These are phyloP conservation scores for Paramecium octaurelia DNA, from an alignment of 73 alveolate species.

Conservation along the genomic window DNA sequence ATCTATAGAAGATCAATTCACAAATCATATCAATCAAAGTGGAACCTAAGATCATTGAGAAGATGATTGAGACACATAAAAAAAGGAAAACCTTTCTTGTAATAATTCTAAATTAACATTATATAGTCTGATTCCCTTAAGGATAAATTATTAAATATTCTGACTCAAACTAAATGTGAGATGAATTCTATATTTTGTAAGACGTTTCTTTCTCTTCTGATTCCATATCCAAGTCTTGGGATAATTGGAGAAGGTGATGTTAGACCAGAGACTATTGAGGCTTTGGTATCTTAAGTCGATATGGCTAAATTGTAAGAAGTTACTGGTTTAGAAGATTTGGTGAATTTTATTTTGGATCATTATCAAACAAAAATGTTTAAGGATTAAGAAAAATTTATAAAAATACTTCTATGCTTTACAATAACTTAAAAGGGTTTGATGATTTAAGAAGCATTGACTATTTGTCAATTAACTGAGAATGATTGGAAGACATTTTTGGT, in stretches of 20 bases:
- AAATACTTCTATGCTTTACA: conserved; percentile 35
- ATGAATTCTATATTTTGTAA: conserved; percentile 23
- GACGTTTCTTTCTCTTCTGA: conserved; percentile 37
- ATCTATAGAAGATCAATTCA: conserved; percentile 58
- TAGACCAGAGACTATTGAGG: conserved; percentile 9
- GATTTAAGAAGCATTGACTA: conserved; percentile 9
- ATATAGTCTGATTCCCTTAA: conserved; percentile 14
- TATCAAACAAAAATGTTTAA: conserved; percentile 7
- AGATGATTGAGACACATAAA: conserved; percentile 50
- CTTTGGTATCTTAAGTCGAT: conserved; percentile 35
- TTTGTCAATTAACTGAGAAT: conserved; percentile 13
- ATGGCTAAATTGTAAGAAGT: conserved; percentile 4
- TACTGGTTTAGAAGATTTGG: conserved; percentile 23
- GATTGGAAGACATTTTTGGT: conserved; percentile 58
- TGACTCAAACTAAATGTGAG: neutral
- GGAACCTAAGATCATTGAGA: neutral
- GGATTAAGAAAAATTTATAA: conserved; percentile 46
- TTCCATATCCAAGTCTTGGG: conserved; percentile 54
- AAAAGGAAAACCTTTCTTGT: conserved; percentile 34
- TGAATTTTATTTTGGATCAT: conserved; percentile 41
- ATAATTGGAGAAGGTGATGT: conserved; percentile 33
- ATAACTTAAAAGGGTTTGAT: conserved; percentile 52
- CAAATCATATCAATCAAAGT: conserved; percentile 40
- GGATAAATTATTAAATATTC: conserved; percentile 32
- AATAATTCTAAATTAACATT: neutral